These are phyloP conservation scores for Malus hybrid DNA, from an alignment of 331 rosid species.

Conservation along the genomic window DNA sequence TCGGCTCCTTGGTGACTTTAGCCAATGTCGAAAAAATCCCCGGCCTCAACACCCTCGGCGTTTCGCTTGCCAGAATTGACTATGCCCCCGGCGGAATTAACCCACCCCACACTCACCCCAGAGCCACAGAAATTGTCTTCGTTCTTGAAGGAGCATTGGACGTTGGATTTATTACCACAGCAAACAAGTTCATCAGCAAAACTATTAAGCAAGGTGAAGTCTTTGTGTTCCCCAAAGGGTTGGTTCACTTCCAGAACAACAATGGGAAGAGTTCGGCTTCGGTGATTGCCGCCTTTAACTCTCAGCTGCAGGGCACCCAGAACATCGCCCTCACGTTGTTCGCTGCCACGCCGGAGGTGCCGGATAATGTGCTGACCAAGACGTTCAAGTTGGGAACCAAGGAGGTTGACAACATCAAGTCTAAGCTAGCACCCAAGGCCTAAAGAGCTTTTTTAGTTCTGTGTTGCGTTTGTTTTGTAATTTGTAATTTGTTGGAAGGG, in stretches of 20 bases:
- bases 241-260: conserved; percentile 86
- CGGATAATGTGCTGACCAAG: conserved; percentile 54
- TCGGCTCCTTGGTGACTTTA: conserved; percentile 62
- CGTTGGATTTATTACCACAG: conserved; percentile 80
- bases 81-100: conserved; percentile 82
- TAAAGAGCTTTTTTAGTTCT: neutral
- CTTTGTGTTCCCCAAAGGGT: conserved; percentile 72
- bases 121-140: conserved; percentile 82
- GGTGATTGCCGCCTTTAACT: conserved; percentile 67
- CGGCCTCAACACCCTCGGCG: conserved; percentile 87
- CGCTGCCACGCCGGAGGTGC: conserved; percentile 57
- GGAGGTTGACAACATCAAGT: conserved; percentile 56
- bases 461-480: too few relatives aligned
- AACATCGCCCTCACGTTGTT: conserved; percentile 60
- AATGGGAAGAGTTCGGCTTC: conserved; percentile 52
- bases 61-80: conserved; percentile 78
- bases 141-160: conserved; percentile 68
- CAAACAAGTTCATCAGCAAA: conserved; percentile 54
- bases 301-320: conserved; percentile 81
- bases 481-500: too few relatives aligned
- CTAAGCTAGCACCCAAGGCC: conserved; percentile 58
- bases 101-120: conserved; percentile 98
- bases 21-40: conserved; percentile 71
- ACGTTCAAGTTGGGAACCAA: conserved; percentile 57
- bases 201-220: conserved; percentile 57